Percentiles rank a stretch among this genome's conserved stretches.
These are phyloP conservation scores for Taiozyma sp. DNA, from an alignment of 1,139 yeast genomes.

Conservation along the genomic window DNA sequence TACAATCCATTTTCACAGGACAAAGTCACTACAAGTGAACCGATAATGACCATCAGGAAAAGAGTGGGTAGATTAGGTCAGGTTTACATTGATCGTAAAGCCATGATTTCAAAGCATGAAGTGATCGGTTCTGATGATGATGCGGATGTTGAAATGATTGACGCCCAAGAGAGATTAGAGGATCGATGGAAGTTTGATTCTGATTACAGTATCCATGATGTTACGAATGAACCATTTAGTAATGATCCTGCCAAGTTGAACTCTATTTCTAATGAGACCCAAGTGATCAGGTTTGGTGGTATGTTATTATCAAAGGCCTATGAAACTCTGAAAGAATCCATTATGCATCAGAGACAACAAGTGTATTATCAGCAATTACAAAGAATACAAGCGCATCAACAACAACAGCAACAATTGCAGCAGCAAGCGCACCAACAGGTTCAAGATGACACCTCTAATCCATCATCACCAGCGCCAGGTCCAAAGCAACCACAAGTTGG, in stretches of 20 bases:
- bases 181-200: conserved; percentile 77
- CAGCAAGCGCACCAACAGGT: conserved; percentile 4
- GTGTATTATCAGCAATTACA: conserved; percentile 40
- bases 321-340: conserved; percentile 51
- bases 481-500: background rate
- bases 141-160: conserved; percentile 26
- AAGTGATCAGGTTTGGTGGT: conserved; percentile 84
- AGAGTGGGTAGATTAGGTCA: conserved; percentile 73
- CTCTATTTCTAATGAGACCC: conserved; percentile 81
- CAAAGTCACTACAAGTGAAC: conserved; percentile 35
- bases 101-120: conserved; percentile 35
- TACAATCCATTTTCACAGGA: conserved; percentile 31
- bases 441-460: background rate
- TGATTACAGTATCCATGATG: conserved; percentile 40
- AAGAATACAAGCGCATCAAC: conserved; percentile 31
- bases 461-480: background rate
- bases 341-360: conserved; percentile 45
- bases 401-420: conserved; percentile 25
- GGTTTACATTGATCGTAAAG: conserved; percentile 66
- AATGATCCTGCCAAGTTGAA: conserved; percentile 65
- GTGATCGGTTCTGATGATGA: conserved; percentile 26
- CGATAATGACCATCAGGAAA: conserved; percentile 61
- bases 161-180: conserved; percentile 49
- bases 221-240: conserved; percentile 49
- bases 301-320: conserved; percentile 86